A percentile compares a stretch with the other conserved stretches of the same genome.
These are phyloP conservation scores for Fusarium concolor DNA, from an alignment of 2,329 filamentous ascomycete species.

Conservation along the genomic window DNA sequence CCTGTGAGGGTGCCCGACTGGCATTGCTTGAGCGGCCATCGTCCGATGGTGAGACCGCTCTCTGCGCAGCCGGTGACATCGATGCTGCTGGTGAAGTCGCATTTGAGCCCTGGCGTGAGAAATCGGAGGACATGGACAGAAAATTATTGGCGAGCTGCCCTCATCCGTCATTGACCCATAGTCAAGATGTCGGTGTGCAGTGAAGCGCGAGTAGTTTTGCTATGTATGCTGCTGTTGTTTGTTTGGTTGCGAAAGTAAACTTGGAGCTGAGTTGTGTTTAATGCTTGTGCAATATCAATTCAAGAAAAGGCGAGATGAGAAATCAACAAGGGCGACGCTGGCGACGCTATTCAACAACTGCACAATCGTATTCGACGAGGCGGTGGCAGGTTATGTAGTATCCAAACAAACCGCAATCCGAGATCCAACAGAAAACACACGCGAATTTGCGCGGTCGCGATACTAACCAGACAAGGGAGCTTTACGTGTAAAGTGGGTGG, in stretches of 20 bases:
- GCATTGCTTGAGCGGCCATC: constrained; percentile 46
- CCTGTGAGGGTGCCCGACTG: constrained; percentile 46
- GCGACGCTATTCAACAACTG: constrained; percentile 2
- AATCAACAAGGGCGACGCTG: constrained; percentile 9
- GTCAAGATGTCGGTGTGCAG: constrained; percentile 32
- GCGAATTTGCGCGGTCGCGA: constrained; percentile 42
- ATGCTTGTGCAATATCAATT: not conserved
- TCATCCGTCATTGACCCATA: constrained; percentile 52
- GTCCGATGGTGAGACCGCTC: constrained; percentile 43
- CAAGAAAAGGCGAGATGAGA: not conserved
- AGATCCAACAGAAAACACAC: constrained; percentile 35
- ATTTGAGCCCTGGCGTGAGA: constrained; percentile 35
- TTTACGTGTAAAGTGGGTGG: constrained; percentile 48
- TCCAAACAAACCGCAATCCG: constrained; percentile 32
- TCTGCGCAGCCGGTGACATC: constrained; percentile 43
- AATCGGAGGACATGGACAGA: constrained; percentile 39
- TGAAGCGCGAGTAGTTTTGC: constrained; percentile 15
- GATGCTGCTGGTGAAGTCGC: constrained; percentile 45
- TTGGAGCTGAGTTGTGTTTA: not conserved
- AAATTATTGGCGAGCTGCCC: constrained; percentile 46
- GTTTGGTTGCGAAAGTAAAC: constrained; percentile 12
- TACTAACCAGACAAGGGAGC: constrained; percentile 4
- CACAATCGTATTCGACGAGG: constrained; percentile 20
- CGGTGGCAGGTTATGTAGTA: not conserved
- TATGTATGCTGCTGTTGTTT: not conserved